Conservation (phyloP, 768 basidiomycete genomes). For the Suillus discolor region DNA sequence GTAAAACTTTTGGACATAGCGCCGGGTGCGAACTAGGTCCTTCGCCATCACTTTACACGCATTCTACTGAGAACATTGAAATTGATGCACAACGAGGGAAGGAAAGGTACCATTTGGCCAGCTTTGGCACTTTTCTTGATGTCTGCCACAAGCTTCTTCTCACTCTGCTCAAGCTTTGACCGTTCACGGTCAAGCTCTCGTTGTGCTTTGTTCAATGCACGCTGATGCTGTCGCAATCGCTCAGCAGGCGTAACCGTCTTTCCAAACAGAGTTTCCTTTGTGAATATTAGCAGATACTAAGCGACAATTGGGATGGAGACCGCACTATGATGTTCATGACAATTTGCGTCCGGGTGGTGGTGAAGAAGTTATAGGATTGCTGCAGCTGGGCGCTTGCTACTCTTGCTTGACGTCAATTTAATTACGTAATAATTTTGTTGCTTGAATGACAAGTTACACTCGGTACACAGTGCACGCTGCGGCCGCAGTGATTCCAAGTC, state of each 20-base stretch:
- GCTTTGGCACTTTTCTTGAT: slow-evolving; percentile 97
- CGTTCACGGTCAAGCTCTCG: slow-evolving; percentile 97
- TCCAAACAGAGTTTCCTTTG: slow-evolving; percentile 94
- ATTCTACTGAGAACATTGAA: slow-evolving; percentile 57
- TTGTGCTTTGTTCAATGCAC: slow-evolving; percentile 94
- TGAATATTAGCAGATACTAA: slow-evolving; percentile 17
- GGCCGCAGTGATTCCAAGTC: not conserved
- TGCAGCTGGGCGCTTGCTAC: not conserved
- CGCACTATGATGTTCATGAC: slow-evolving; percentile 80
- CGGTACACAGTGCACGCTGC: too few species aligned
- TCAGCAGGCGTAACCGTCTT: slow-evolving; percentile 95
- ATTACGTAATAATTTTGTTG: not conserved
- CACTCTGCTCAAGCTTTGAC: slow-evolving; percentile 89
- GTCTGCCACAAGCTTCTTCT: slow-evolving; percentile 94
- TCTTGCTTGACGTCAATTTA: not conserved
- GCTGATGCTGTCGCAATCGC: slow-evolving; percentile 94
- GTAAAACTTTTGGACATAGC: slow-evolving; percentile 97
- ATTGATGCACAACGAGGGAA: slow-evolving; percentile 11
- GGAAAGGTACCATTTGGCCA: slow-evolving; percentile 80
- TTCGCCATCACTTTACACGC: slow-evolving; percentile 99
- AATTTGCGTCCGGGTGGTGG: slow-evolving; percentile 16
- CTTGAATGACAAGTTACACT: too few species aligned
- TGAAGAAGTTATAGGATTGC: not conserved
- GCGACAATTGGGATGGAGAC: not conserved
- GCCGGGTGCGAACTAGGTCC: slow-evolving; percentile 93